phyloP scores from a whole-genome alignment of 768 basidiomycete species.

The Naganishia antarctica region DNA sequence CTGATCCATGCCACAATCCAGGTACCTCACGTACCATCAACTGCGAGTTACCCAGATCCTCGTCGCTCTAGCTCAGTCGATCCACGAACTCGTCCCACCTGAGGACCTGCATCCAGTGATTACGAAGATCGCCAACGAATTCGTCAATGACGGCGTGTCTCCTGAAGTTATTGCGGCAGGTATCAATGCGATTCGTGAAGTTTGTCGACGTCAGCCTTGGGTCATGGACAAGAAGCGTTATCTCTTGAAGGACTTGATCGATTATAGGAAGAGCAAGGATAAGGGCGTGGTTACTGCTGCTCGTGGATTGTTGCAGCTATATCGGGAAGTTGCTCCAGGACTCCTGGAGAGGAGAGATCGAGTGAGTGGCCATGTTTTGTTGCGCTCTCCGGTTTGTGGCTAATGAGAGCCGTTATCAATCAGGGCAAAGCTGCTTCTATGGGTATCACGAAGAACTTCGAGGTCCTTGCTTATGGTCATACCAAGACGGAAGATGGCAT shows the following conservation, averaged over 20 bases:
- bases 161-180: conserved; percentile 93
- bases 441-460: conserved; percentile 56
- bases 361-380: conserved; percentile 52
- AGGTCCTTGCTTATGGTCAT: conserved; percentile 79
- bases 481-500: conserved; percentile 72
- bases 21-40: conserved; percentile 87
- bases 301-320: conserved; percentile 78
- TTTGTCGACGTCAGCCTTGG: conserved; percentile 93
- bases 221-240: conserved; percentile 80
- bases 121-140: conserved; percentile 86
- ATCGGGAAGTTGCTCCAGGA: conserved; percentile 91
- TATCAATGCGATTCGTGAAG: conserved; percentile 88
- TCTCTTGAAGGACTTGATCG: conserved; percentile 81
- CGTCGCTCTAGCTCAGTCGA: conserved; percentile 86
- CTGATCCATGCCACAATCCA: conserved; percentile 44
- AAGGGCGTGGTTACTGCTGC: conserved; percentile 88
- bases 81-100: conserved; percentile 91
- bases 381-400: background rate
- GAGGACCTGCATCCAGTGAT: conserved; percentile 84
- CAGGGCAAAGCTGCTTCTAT: conserved; percentile 77
- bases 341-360: conserved; percentile 84
- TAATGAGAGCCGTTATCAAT: conserved; percentile 52
- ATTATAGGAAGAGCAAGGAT: conserved; percentile 91
- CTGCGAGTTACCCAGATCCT: conserved; percentile 88
- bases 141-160: conserved; percentile 94